Evolutionary conservation across 2,329 filamentous ascomycete genomes (phyloP), one percentile per base, ranked within the genome.

Genomic region (Incumbomyces delicatus): DNA sequence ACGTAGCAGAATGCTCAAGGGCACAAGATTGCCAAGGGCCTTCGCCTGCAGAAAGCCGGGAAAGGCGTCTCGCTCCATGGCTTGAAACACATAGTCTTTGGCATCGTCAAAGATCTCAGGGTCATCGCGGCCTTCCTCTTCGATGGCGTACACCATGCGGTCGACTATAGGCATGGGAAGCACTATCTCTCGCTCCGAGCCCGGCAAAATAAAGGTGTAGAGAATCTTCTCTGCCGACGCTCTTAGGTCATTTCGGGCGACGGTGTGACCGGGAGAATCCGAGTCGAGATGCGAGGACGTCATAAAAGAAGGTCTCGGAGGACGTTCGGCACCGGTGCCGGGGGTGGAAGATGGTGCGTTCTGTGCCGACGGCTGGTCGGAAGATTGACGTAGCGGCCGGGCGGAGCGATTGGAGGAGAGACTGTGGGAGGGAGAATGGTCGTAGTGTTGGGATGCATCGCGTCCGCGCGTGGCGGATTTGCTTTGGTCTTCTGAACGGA

Each of bases 11-110:
- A 94, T 82, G 39, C 87, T 94, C 13, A 90, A 80, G 2, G 90
- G 92, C 22, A 98, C 90, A 12, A 98, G 76, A 61, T 98, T 98
- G 50, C 94, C 94, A 18, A 98, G 74, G 2, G 92, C 92, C 69
- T 96, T 96, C 69, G 87, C 87, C 61, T 90, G 79, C 49, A 98
- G 74, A 67, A 98, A 98, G 1, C 90, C 90, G 1, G 94, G 92
- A 63, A 95, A 98, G n/a, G 94, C 92, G 69, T 98, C 92, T 47
- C 94, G 80, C 69, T 98, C 94, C 92, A 98, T 98, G 30, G 94
- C 94, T 68, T 98, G 94, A 66, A 96, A 98, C 52, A 96, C 92
- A 63, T 96, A 98, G 69, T 98, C 92, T 72, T 98, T 98, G 46
- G 92, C 92, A 16, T 87, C 81, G 63, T 96, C 92, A 59, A 98